Evolutionary conservation across 768 basidiomycete species (phyloP).

Genomic region (Russula abietina): DNA sequence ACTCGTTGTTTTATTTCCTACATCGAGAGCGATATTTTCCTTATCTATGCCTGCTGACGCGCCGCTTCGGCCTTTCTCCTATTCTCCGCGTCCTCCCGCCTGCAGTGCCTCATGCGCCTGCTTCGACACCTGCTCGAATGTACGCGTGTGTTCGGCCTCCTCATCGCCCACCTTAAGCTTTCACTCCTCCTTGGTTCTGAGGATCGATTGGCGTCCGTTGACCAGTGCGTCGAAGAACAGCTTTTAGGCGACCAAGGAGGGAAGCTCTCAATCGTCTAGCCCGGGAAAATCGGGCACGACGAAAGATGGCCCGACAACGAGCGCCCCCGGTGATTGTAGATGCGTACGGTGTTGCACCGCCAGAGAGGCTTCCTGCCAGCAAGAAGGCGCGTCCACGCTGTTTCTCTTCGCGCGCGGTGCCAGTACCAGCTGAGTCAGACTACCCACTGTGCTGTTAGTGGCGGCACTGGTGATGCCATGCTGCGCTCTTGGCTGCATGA

Average conservation of each 20-base stretch:
- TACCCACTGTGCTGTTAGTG: too few relatives aligned
- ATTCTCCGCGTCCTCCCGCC: neutral
- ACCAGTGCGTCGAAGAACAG: constrained; percentile 12
- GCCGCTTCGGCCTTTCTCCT: neutral
- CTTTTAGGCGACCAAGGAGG: neutral
- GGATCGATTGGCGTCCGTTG: neutral
- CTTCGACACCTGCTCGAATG: neutral
- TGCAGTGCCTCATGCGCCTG: constrained; percentile 1
- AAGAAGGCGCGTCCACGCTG: neutral
- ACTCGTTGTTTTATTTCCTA: too few relatives aligned
- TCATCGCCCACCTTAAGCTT: neutral
- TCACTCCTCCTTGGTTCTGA: neutral
- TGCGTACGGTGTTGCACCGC: neutral
- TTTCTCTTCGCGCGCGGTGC: too few relatives aligned
- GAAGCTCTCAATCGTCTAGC: neutral
- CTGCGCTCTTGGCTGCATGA: constrained; percentile 4
- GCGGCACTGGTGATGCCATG: neutral
- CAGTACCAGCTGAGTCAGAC: too few relatives aligned
- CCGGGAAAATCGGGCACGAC: neutral
- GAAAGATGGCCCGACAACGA: neutral
- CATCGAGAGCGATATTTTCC: too few relatives aligned
- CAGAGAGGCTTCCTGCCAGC: neutral
- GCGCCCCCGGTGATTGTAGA: constrained; percentile 7
- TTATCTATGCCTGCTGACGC: too few relatives aligned
- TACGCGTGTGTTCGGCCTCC: neutral